Evolutionary conservation across 768 basidiomycete species (phyloP).

Genomic region (Podaxis mareebaensis): DNA sequence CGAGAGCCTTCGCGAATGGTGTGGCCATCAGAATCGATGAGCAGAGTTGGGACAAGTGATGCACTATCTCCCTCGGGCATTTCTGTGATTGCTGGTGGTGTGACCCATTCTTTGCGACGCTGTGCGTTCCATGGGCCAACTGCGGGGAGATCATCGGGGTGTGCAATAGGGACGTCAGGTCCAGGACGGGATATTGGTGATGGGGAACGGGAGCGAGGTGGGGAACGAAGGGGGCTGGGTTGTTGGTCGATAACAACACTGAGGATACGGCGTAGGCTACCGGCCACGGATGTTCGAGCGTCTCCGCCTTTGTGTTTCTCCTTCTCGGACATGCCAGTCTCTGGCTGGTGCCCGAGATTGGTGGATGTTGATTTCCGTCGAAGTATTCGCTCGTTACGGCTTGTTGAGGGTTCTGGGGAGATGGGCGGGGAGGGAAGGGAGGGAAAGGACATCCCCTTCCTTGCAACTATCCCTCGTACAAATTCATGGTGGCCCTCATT

Average conservation of each 20-base stretch:
- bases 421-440: neutral
- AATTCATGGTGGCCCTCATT: constrained; percentile 13
- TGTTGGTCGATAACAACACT: constrained; percentile 7
- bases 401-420: neutral
- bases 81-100: neutral
- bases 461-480: neutral
- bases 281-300: neutral
- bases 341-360: neutral
- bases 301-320: neutral
- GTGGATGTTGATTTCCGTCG: neutral
- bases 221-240: neutral
- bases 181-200: neutral
- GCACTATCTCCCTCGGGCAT: neutral
- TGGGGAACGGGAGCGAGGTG: neutral
- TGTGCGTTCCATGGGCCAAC: constrained; percentile 8
- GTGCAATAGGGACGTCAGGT: neutral
- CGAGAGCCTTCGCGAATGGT: constrained; percentile 17
- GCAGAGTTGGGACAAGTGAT: constrained; percentile 11
- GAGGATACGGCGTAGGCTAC: constrained; percentile 7
- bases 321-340: neutral
- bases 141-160: constrained; percentile 3
- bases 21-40: constrained; percentile 9
- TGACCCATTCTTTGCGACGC: neutral
- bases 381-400: neutral
- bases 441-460: neutral